Evolutionary conservation across 148 eudicot species (phyloP).

Genomic region (Amaranthus palmeri): DNA sequence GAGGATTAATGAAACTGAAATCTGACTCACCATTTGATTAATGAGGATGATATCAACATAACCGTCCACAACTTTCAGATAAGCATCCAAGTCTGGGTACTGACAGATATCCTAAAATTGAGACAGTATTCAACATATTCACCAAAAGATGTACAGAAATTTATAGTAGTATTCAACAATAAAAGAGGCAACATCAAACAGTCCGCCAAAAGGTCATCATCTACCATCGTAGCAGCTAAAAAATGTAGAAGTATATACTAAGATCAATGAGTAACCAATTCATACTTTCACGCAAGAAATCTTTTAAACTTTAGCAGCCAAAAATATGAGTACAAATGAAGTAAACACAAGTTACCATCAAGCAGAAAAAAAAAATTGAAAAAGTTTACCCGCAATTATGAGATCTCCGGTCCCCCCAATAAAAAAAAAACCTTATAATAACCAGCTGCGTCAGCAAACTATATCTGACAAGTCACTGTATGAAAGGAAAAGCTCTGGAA

Average conservation of each 20-base stretch:
- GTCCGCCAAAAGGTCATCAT: not conserved
- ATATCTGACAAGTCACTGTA: too few species aligned
- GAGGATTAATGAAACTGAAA: not conserved
- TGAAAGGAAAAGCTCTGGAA: too few species aligned
- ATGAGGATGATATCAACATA: constrained; percentile 61
- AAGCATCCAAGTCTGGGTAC: constrained; percentile 43
- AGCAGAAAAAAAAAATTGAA: too few species aligned
- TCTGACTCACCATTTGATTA: constrained; percentile 59
- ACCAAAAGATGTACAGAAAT: not conserved
- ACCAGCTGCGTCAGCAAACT: too few species aligned
- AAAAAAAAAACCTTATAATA: too few species aligned
- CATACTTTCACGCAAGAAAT: too few species aligned
- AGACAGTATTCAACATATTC: not conserved
- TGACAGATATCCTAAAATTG: constrained; percentile 47
- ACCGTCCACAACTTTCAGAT: constrained; percentile 61
- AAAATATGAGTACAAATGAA: too few species aligned
- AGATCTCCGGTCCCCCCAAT: too few species aligned
- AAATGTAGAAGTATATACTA: not conserved
- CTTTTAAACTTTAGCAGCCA: too few species aligned
- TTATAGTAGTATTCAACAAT: not conserved
- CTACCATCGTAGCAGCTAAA: not conserved
- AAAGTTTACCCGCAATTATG: too few species aligned
- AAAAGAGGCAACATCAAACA: not conserved
- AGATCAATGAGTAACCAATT: not conserved
- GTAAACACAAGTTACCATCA: too few species aligned